phyloP scores from a whole-genome alignment of 768 basidiomycete genomes.

The Serpula lacrymans region DNA sequence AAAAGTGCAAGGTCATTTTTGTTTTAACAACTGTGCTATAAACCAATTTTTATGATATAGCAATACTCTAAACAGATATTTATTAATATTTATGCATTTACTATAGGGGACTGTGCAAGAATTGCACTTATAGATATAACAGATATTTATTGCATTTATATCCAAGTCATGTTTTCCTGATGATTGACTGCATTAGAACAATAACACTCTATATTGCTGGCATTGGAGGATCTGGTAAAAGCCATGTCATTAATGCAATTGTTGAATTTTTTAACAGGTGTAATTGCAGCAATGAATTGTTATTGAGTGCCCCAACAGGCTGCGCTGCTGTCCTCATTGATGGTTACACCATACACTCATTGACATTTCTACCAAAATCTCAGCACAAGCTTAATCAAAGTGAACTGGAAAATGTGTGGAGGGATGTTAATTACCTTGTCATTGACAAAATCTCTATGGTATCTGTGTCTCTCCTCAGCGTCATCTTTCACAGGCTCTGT shows the following conservation, averaged over 20 bases:
- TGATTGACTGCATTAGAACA: no score
- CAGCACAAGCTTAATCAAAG: constrained; percentile 6
- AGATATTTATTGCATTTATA: no score
- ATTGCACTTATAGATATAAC: no score
- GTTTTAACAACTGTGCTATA: no score
- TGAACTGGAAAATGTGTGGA: constrained; percentile 13
- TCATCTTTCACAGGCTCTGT: constrained; percentile 16
- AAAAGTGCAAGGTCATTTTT: no score
- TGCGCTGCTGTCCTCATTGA: constrained; percentile 23
- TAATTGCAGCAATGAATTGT: constrained; percentile 6
- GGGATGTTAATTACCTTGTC: constrained; percentile 12
- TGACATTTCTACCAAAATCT: constrained; percentile 13
- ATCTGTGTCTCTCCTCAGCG: constrained; percentile 14
- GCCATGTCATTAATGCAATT: constrained; percentile 22
- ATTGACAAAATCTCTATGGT: constrained; percentile 21
- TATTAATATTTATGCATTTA: no score
- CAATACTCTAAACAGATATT: no score
- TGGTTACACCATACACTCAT: constrained; percentile 26
- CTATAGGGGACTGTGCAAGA: no score
- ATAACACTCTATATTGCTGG: constrained; percentile 26
- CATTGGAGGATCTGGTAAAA: constrained; percentile 29
- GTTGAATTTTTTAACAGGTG: constrained; percentile 11
- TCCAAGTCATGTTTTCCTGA: no score
- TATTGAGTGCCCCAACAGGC: constrained; percentile 25
- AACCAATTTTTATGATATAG: no score